Evolutionary conservation across 345 rosid species (phyloP).

Genomic region (Toxicodendron radicans): DNA sequence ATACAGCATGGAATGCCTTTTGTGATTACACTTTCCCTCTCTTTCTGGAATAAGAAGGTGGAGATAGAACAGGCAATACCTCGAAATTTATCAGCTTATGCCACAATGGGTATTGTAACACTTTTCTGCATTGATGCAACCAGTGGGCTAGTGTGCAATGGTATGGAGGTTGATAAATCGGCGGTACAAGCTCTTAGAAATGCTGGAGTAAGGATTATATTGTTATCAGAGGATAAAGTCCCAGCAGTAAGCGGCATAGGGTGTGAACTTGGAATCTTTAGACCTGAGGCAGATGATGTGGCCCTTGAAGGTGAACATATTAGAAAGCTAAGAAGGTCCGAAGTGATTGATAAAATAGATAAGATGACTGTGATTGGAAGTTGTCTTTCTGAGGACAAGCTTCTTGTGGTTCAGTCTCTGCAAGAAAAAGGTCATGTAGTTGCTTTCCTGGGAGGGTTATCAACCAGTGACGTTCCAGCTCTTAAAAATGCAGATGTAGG

Average conservation of each 20-base stretch:
- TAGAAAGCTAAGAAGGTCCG: not conserved
- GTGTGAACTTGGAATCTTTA: constrained; percentile 10
- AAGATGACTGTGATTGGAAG: constrained; percentile 5
- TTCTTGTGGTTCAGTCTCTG: constrained; percentile 16
- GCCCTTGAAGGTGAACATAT: constrained; percentile 17
- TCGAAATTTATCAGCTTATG: constrained; percentile 13
- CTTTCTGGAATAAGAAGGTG: constrained; percentile 13
- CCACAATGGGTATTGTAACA: too few species aligned
- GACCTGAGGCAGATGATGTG: not conserved
- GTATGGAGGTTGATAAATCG: constrained; percentile 9
- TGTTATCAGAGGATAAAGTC: constrained; percentile 23
- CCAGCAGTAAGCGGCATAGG: constrained; percentile 20
- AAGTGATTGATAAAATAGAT: not conserved
- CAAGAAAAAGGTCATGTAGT: constrained; percentile 23
- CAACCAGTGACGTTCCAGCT: too few species aligned
- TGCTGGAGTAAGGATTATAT: constrained; percentile 20
- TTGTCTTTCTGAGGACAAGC: constrained; percentile 20
- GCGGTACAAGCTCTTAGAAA: not conserved
- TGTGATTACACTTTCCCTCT: constrained; percentile 8
- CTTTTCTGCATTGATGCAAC: not conserved
- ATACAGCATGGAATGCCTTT: constrained; percentile 19
- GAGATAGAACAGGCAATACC: not conserved
- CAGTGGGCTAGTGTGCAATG: constrained; percentile 9
- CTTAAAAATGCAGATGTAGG: constrained; percentile 24
- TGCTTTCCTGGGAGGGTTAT: constrained; percentile 17